Evolutionary conservation across 495 filamentous ascomycete species (phyloP).

Genomic region (Umbilicaria muhlenbergii): DNA sequence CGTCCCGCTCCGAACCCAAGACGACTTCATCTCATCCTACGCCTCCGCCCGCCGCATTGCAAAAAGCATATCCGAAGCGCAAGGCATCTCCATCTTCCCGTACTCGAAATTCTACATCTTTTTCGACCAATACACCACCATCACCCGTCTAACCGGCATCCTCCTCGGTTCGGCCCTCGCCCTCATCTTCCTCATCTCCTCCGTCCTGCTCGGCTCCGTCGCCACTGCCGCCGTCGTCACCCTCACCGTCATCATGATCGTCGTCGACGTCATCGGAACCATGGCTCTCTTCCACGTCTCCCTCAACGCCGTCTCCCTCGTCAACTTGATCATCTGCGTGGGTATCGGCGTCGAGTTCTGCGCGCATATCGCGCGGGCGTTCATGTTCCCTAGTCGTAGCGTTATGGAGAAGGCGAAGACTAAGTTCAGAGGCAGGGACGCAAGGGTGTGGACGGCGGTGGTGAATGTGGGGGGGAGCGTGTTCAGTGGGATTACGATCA

Average conservation of each 20-base stretch:
- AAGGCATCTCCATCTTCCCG: constrained; percentile 70
- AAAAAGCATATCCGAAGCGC: constrained; percentile 45
- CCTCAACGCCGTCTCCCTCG: constrained; percentile 92
- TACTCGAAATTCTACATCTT: constrained; percentile 97
- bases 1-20: constrained; percentile 66
- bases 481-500: constrained; percentile 90
- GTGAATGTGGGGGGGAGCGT: constrained; percentile 89
- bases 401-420: constrained; percentile 57
- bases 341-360: constrained; percentile 96
- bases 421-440: constrained; percentile 60
- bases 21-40: constrained; percentile 89
- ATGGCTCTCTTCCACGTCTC: constrained; percentile 83
- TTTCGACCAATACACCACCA: constrained; percentile 90
- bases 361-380: constrained; percentile 89
- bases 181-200: constrained; percentile 66
- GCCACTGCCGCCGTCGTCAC: constrained; percentile 71
- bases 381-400: constrained; percentile 71
- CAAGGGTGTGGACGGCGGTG: constrained; percentile 77
- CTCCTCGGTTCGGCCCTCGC: constrained; percentile 70
- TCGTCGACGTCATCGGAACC: constrained; percentile 85
- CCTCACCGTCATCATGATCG: constrained; percentile 74
- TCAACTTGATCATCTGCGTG: constrained; percentile 92
- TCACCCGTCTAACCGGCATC: constrained; percentile 59
- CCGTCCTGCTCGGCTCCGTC: constrained; percentile 67
- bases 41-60: constrained; percentile 83